These are phyloP conservation scores for Spathaspora sp. DNA, from an alignment of 1,139 yeast species.

Conservation along the genomic window DNA sequence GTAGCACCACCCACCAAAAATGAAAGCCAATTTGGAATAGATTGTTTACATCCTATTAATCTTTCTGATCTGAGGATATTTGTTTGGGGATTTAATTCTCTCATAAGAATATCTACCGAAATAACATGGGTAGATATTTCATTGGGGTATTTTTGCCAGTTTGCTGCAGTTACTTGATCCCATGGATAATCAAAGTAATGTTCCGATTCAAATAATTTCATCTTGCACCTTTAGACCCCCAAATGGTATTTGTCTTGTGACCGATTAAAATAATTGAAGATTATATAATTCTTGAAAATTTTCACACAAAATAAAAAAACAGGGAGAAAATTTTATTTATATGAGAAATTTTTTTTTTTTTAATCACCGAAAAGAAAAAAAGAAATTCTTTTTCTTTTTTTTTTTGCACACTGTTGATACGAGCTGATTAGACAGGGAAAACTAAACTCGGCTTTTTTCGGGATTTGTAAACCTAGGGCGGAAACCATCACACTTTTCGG, in stretches of 20 bases:
- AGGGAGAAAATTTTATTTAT: neutral
- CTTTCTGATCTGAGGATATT: conserved; percentile 77
- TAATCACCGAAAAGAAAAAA: too few species aligned
- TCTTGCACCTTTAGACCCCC: conserved; percentile 21
- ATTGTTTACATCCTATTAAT: conserved; percentile 84
- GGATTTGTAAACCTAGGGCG: neutral
- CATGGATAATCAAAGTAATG: conserved; percentile 80
- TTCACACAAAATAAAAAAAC: neutral
- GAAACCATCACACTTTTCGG: neutral
- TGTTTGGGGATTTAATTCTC: conserved; percentile 60
- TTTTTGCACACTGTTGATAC: neutral
- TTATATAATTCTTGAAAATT: neutral
- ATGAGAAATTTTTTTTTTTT: neutral
- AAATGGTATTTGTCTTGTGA: neutral
- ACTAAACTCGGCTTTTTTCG: neutral
- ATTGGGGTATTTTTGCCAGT: conserved; percentile 96
- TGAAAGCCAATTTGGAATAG: conserved; percentile 81
- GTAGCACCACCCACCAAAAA: conserved; percentile 73
- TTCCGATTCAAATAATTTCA: conserved; percentile 75
- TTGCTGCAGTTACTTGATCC: conserved; percentile 95
- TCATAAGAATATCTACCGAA: conserved; percentile 81
- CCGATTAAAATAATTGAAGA: neutral
- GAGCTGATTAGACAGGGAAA: neutral
- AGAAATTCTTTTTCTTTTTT: neutral
- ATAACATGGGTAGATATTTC: conserved; percentile 92